Conservation (phyloP, 2,329 filamentous ascomycete species). For the Tolypocladium tropicale region DNA sequence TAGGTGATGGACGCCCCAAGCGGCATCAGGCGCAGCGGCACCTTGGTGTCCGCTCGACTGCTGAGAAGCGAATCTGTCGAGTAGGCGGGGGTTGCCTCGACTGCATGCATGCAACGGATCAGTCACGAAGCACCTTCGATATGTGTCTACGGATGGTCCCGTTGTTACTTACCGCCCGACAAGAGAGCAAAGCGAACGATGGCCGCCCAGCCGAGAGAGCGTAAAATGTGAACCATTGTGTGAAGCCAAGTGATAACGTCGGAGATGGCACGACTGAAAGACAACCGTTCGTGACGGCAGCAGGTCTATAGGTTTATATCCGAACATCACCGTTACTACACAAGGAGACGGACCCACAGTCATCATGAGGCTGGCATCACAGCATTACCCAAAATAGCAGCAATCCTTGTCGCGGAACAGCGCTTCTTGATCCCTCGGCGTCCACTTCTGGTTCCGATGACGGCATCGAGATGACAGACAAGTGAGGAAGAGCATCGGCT, state of each 20-base stretch:
- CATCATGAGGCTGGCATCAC: background rate
- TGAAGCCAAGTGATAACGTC: background rate
- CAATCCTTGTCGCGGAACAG: too few relatives aligned
- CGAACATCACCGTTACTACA: background rate
- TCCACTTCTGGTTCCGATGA: background rate
- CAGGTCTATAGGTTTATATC: background rate
- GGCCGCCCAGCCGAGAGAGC: slow-evolving; percentile 6
- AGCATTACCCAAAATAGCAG: background rate
- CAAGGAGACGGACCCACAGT: background rate
- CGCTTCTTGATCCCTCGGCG: background rate
- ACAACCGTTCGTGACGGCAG: too few relatives aligned
- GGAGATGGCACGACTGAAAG: too few relatives aligned
- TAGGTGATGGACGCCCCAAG: slow-evolving; percentile 33
- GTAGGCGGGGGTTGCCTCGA: background rate
- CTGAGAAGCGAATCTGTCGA: background rate
- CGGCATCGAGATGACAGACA: background rate
- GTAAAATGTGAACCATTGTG: slow-evolving; percentile 5
- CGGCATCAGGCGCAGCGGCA: slow-evolving; percentile 30
- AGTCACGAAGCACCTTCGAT: background rate
- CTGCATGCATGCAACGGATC: background rate
- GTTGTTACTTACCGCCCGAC: slow-evolving; percentile 4
- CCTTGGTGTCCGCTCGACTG: slow-evolving; percentile 6
- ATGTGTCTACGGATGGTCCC: background rate
- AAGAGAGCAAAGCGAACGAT: slow-evolving; percentile 15
- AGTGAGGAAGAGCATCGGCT: background rate